A percentile compares a stretch with the other conserved stretches of the same genome.
These are phyloP conservation scores for Cladophialophora carrionii DNA, from an alignment of 2,329 filamentous ascomycete genomes.

Conservation along the genomic window DNA sequence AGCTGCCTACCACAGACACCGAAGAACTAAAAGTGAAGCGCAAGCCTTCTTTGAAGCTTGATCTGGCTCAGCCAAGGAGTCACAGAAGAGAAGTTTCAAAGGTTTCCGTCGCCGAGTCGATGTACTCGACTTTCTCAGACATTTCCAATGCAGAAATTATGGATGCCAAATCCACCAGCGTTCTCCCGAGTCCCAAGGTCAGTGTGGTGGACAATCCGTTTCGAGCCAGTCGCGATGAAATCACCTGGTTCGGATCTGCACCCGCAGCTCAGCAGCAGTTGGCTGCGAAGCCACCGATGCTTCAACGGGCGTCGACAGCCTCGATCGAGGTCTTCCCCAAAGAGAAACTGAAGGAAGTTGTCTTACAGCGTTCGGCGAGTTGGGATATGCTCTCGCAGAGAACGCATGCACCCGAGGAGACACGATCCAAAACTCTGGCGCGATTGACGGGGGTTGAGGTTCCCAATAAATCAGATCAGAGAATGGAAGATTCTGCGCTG, in stretches of 20 bases:
- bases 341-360: slow-evolving; percentile 35
- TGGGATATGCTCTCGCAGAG: slow-evolving; percentile 36
- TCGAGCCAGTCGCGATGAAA: slow-evolving; percentile 25
- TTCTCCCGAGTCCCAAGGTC: slow-evolving; percentile 38
- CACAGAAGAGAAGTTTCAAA: slow-evolving; percentile 38
- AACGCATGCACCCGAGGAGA: slow-evolving; percentile 29
- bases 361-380: slow-evolving; percentile 32
- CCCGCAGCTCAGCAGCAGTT: slow-evolving; percentile 23
- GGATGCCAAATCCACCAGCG: slow-evolving; percentile 36
- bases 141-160: slow-evolving; percentile 40
- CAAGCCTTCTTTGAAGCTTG: slow-evolving; percentile 34
- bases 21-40: slow-evolving; percentile 15
- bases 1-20: slow-evolving; percentile 6
- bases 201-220: slow-evolving; percentile 37
- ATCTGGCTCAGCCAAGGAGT: slow-evolving; percentile 23
- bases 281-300: slow-evolving; percentile 28
- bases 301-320: slow-evolving; percentile 38
- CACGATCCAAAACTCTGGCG: slow-evolving; percentile 34
- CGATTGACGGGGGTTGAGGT: slow-evolving; percentile 36
- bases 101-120: slow-evolving; percentile 38
- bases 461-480: slow-evolving; percentile 34
- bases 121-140: slow-evolving; percentile 35
- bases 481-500: slow-evolving; percentile 25
- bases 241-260: slow-evolving; percentile 29
- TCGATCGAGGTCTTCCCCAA: slow-evolving; percentile 40